Percentiles rank a stretch among this genome's conserved stretches.
Conservation (phyloP, 179 eudicot genomes). For the Beta lomatogona region DNA sequence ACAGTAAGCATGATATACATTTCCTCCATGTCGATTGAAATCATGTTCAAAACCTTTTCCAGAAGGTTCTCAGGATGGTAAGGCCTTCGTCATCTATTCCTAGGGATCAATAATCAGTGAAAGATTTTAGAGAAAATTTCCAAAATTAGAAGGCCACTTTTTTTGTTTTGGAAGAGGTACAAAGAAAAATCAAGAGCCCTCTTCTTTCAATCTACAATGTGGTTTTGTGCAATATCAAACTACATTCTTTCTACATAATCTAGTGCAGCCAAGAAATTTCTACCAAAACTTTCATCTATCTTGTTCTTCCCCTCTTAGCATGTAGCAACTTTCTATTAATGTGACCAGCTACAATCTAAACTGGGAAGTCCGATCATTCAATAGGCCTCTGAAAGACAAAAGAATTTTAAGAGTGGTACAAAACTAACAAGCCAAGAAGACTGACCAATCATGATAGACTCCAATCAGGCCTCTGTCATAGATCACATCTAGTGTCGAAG, state of each 20-base stretch:
- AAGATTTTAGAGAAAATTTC: not conserved
- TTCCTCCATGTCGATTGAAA: not conserved
- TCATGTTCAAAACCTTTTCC: not conserved
- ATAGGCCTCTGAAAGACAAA: not conserved
- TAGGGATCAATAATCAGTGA: not conserved
- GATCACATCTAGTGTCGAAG: slow-evolving; percentile 75
- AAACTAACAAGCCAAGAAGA: slow-evolving; percentile 22
- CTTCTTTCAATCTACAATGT: too few relatives aligned
- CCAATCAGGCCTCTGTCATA: slow-evolving; percentile 93
- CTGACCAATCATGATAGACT: slow-evolving; percentile 90
- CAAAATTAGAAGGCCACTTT: not conserved
- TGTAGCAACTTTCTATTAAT: not conserved
- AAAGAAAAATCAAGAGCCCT: too few relatives aligned
- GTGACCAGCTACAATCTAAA: not conserved
- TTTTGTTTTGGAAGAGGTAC: too few relatives aligned
- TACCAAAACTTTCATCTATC: too few relatives aligned
- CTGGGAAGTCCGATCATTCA: not conserved
- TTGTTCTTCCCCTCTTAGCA: not conserved
- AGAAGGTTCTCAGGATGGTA: not conserved
- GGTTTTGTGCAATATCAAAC: not conserved
- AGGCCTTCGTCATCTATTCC: not conserved
- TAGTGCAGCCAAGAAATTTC: not conserved
- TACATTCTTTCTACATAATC: not conserved
- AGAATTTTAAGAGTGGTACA: not conserved
- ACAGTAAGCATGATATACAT: too few relatives aligned